Evolutionary conservation across 495 filamentous ascomycete species (phyloP).

Genomic region (Penicillium chermesinum): DNA sequence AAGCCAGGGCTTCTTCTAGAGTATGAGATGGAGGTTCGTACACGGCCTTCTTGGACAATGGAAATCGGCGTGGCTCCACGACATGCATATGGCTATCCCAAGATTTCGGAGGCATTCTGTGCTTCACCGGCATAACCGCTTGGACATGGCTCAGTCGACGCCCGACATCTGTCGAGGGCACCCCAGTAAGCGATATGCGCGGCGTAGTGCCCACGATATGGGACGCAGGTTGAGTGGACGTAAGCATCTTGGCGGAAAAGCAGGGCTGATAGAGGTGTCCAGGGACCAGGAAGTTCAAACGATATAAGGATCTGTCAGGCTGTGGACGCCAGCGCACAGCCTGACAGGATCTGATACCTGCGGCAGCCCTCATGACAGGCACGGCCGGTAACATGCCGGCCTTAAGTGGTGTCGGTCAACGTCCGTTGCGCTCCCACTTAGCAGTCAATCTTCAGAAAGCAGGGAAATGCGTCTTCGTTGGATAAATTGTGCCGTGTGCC

Average conservation of each 20-base stretch:
- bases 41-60: slow-evolving; percentile 30
- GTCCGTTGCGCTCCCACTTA: slow-evolving; percentile 8
- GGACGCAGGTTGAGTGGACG: slow-evolving; percentile 15
- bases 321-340: slow-evolving; percentile 16
- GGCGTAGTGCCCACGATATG: slow-evolving; percentile 6
- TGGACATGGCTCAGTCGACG: slow-evolving; percentile 12
- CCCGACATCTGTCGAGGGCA: slow-evolving; percentile 4
- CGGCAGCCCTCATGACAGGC: slow-evolving; percentile 7
- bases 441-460: slow-evolving; percentile 4
- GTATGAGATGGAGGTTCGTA: slow-evolving; percentile 37
- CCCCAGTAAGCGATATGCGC: slow-evolving; percentile 14
- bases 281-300: neutral
- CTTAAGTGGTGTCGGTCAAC: slow-evolving; percentile 10
- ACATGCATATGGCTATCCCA: slow-evolving; percentile 55
- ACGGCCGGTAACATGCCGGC: slow-evolving; percentile 16
- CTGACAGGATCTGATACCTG: slow-evolving; percentile 12
- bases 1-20: slow-evolving; percentile 34
- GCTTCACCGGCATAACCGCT: slow-evolving; percentile 11
- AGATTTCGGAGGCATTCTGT: slow-evolving; percentile 30
- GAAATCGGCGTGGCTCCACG: slow-evolving; percentile 39
- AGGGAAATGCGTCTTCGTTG: slow-evolving; percentile 7
- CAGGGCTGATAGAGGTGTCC: neutral
- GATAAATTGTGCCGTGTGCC: slow-evolving; percentile 14
- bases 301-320: neutral
- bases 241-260: slow-evolving; percentile 15